Base-by-base conservation (phyloP, 1,284 basidiomycete genomes). In the Pseudozyma flocculosa region DNA sequence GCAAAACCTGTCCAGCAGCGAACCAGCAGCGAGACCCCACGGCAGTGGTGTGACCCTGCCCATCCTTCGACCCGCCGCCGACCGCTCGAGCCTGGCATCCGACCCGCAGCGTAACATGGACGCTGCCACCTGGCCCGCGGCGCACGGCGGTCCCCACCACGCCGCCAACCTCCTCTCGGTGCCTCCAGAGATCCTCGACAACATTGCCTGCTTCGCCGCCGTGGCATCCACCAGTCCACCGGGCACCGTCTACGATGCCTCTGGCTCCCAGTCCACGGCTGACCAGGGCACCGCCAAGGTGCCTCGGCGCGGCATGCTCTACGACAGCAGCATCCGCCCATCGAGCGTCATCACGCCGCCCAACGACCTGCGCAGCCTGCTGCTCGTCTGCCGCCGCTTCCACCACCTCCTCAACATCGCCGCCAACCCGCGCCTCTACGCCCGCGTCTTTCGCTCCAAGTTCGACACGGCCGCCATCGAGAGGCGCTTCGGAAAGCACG, bases 391-490 rank as follows among this genome's bases (percentile, higher is more conserved):
- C 50, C 49, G 48, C n/a, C 66, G 46, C 15, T 42, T 72, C 14
- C 40, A 72, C 40, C 40, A 49, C 10, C 45, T 66, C 2, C 69
- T 76, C 45, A 67, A 54, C 44, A 26, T 61, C 24, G n/a, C 49
- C 4, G 37, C 46, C 30, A 75, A 73, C 40, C 65, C 72, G 14
- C 46, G 61, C 4, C 53, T 76, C 24, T 76, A 76, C 45, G 69
- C 73, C 0, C 45, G 61, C 17, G 63, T 75, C 34, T 76, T 76
- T 37, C 46, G 52, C 22, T 49, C 45, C 61, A 67, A 70, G 45
- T 76, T 75, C 50, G 74, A 76, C 44, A 51, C 51, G 9, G 61
- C 50, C 19, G 69, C 73, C 32, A 66, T 76, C 38, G 48, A 50
- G 7, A 45, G 74, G 19, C 50, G 74, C 13, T 73, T 68, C 40